These are phyloP conservation scores for Batrachochytrium dendrobatidis DNA, from an alignment of 371 early-diverging fungal genomes.

Conservation along the genomic window DNA sequence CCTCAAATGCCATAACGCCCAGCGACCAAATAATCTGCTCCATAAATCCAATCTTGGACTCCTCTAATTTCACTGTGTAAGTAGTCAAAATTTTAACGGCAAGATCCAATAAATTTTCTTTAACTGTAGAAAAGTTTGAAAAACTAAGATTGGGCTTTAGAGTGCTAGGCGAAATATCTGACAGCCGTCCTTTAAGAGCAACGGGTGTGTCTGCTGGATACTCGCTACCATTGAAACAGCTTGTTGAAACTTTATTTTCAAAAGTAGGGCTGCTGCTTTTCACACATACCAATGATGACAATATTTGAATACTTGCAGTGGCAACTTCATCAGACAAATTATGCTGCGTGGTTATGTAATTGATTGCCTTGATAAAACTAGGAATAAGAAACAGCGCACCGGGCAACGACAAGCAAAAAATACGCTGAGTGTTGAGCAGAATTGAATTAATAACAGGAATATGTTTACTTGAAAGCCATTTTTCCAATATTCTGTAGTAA, in stretches of 20 bases:
- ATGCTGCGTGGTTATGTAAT: no score
- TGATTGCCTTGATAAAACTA: constrained; percentile 45
- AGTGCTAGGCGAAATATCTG: no score
- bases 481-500: constrained; percentile 48
- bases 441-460: constrained; percentile 52
- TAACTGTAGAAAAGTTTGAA: no score
- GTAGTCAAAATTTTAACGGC: no score
- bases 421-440: constrained; percentile 50
- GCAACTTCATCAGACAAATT: background rate
- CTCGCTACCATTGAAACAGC: no score
- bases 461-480: constrained; percentile 34
- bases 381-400: constrained; percentile 61
- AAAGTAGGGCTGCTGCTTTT: no score
- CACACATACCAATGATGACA: background rate
- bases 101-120: no score
- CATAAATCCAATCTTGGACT: constrained; percentile 44
- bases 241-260: no score
- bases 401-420: constrained; percentile 60
- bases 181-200: no score
- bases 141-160: no score
- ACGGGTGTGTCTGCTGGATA: no score
- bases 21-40: constrained; percentile 46
- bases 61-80: constrained; percentile 15
- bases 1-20: constrained; percentile 48
- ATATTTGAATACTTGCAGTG: background rate